Base-by-base conservation (phyloP, 1,139 yeast genomes). In the Pichia terricola region DNA sequence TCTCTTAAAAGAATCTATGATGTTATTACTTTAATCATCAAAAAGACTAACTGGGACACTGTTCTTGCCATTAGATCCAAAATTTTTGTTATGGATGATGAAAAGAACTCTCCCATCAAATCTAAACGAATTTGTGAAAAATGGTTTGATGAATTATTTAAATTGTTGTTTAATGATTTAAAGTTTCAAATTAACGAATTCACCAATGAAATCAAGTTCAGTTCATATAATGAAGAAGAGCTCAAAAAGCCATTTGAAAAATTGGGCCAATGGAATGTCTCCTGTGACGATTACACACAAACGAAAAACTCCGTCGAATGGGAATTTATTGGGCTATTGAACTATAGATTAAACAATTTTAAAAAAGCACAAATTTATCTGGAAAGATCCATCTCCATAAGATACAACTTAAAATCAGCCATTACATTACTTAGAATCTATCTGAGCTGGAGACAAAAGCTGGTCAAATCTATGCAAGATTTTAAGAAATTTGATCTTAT, bases 391-490 rank as follows among this genome's bases (percentile, higher is more conserved):
- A 63, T 76, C 43, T 59, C 65, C 32, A 73, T 72, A 4, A 61
- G 81, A 44, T 86, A 85, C 60, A 81, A 95, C 1, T 87, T 94
- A 39, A 78, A 79, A 50, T 81, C 94, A 1, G 80, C 89, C 39
- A 73, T 85, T 60, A 85, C 83, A 57, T 66, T 89, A 62, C 68
- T 91, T 49, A 79, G 73, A 46, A 81, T 74, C 58, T 85, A 84
- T 58, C 67, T 69, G 5, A 53, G 47, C 26, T 52, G 50, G 54
- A 66, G 46, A 64, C 32, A 10, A 44, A 45, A 35, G 36, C 41
- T 31, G n/a, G 8, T 27, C 9, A 26, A 36, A 27, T n/a, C 25
- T 4, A 9, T 30, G 5, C 28, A 40, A 25, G 51, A 48, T 34
- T 45, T 43, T 7, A 42, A 43, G 5, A 44, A 35, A 28, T 48